These are phyloP conservation scores for Gloeophyllum trabeum DNA, from an alignment of 768 basidiomycete genomes.

Conservation along the genomic window DNA sequence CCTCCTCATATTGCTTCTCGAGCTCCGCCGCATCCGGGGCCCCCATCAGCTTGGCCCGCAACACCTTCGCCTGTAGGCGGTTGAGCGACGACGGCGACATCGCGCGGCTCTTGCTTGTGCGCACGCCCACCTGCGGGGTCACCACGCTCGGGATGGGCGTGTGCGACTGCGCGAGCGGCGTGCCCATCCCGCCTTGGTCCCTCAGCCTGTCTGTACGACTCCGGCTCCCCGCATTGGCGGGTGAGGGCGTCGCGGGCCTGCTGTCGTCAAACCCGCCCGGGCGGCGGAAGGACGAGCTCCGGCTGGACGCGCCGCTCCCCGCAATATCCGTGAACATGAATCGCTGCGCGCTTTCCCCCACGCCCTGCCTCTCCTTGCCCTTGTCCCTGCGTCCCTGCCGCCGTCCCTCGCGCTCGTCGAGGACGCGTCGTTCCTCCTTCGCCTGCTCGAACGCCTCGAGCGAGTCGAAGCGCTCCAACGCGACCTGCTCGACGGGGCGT, in stretches of 20 bases:
- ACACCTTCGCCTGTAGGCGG: conserved; percentile 83
- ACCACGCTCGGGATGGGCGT: conserved; percentile 91
- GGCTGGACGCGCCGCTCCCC: conserved; percentile 55
- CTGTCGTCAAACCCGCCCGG: conserved; percentile 53
- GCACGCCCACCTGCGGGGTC: conserved; percentile 42
- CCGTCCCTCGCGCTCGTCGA: conserved; percentile 72
- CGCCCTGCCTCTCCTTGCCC: conserved; percentile 15
- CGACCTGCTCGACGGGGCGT: conserved; percentile 62
- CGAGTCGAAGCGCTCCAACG: conserved; percentile 79
- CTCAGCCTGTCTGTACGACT: conserved; percentile 27
- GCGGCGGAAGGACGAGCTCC: conserved; percentile 81
- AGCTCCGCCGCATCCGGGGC: conserved; percentile 66
- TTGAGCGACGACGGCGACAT: conserved; percentile 78
- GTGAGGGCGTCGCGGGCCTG: conserved; percentile 14
- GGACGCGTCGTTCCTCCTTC: conserved; percentile 69
- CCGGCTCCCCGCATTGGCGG: conserved; percentile 11
- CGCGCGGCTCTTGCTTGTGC: conserved; percentile 24
- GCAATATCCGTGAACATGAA: conserved; percentile 61
- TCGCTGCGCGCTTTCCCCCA: conserved; percentile 33
- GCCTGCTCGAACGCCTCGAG: conserved; percentile 84
- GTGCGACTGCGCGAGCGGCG: conserved; percentile 47
- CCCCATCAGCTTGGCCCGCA: conserved; percentile 83
- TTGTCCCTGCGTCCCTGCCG: conserved; percentile 28
- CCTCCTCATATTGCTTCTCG: conserved; percentile 79
- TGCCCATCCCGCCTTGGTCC: conserved; percentile 47